Percentiles rank a stretch among this genome's conserved stretches.
These are phyloP conservation scores for Phytopythium ostracodes DNA, from an alignment of 352 stramenopile genomes.

Conservation along the genomic window DNA sequence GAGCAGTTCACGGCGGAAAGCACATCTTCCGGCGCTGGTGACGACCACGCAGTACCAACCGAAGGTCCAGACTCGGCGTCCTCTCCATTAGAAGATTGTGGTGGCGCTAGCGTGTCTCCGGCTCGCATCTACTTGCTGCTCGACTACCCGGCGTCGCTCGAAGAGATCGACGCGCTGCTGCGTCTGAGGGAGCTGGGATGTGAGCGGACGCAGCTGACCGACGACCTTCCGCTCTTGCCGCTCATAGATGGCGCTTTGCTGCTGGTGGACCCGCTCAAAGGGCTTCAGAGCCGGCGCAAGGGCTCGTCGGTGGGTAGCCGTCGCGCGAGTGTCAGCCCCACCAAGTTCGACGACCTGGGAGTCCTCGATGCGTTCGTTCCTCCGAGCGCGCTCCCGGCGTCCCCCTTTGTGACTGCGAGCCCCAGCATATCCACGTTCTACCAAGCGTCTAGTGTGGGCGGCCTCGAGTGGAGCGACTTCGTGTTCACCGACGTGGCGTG, in stretches of 20 bases:
- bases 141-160: slow-evolving; percentile 51
- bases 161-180: slow-evolving; percentile 45
- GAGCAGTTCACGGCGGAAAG: slow-evolving; percentile 3
- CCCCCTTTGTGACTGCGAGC: slow-evolving; percentile 42
- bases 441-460: slow-evolving; percentile 31
- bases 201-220: slow-evolving; percentile 4
- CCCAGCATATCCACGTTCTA: slow-evolving; percentile 34
- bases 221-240: slow-evolving; percentile 32
- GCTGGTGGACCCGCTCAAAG: slow-evolving; percentile 26
- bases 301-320: slow-evolving; percentile 10
- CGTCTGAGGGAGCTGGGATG: slow-evolving; percentile 25
- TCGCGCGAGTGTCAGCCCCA: slow-evolving; percentile 20
- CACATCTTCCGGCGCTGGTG: background rate
- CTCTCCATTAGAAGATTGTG: background rate
- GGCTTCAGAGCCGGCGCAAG: slow-evolving; percentile 26
- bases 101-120: background rate
- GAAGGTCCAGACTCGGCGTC: background rate
- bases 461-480: slow-evolving; percentile 77
- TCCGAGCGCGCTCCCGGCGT: slow-evolving; percentile 5
- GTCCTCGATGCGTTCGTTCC: slow-evolving; percentile 11
- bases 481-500: slow-evolving; percentile 50
- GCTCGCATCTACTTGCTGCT: slow-evolving; percentile 52
- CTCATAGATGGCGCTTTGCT: slow-evolving; percentile 60
- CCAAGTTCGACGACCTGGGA: slow-evolving; percentile 5
- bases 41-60: too few species aligned